Percentiles rank a stretch among this genome's conserved stretches.
Conservation (phyloP, 257 asterid species). For the Penstemon newberryi region DNA sequence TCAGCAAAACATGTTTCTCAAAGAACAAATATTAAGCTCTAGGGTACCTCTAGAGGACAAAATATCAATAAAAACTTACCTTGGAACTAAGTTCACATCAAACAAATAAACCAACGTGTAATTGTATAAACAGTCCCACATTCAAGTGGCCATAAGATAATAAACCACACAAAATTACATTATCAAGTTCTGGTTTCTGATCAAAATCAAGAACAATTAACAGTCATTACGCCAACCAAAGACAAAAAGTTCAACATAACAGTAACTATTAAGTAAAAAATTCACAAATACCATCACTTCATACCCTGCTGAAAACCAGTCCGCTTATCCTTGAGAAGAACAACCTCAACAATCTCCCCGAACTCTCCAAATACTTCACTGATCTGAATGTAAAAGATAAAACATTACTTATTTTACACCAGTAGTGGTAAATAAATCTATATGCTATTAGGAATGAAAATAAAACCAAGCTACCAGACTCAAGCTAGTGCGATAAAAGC, state of each 20-base stretch:
- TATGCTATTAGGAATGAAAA: neutral
- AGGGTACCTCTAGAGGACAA: constrained; percentile 5
- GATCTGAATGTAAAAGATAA: constrained; percentile 36
- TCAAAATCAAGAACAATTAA: constrained; percentile 4
- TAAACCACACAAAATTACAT: neutral
- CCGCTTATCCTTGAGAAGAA: constrained; percentile 73
- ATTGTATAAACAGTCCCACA: neutral
- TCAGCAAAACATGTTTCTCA: neutral
- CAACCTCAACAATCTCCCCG: constrained; percentile 72
- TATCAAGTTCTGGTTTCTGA: neutral
- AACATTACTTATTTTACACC: neutral
- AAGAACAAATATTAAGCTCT: constrained; percentile 1
- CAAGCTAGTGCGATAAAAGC: too few species aligned
- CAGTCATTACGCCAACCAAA: neutral
- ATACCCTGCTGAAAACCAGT: constrained; percentile 78
- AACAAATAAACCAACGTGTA: constrained; percentile 3
- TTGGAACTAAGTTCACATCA: neutral
- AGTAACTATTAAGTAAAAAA: neutral
- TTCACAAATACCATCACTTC: neutral
- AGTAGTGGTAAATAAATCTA: neutral
- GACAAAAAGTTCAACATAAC: constrained; percentile 5
- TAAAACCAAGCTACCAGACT: too few species aligned
- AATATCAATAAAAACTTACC: neutral
- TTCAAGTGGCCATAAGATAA: neutral
- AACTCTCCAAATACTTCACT: constrained; percentile 57